Percentiles rank a stretch among this genome's conserved stretches.
Evolutionary conservation across 2,329 filamentous ascomycete genomes (phyloP).

Genomic region (Aspergillus sp.): DNA sequence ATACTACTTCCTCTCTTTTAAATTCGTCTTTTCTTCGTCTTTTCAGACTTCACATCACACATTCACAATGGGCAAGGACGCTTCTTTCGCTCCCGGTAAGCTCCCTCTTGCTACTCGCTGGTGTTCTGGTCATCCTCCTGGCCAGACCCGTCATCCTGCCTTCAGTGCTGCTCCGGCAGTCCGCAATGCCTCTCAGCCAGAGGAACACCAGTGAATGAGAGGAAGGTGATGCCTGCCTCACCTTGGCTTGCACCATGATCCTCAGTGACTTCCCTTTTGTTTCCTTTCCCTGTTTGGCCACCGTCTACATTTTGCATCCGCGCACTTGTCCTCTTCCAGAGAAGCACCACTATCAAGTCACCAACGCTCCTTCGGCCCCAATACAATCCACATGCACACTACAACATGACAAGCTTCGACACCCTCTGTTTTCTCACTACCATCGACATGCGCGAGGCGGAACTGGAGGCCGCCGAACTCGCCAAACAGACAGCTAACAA

Average conservation of each 20-base stretch:
- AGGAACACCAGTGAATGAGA: not conserved
- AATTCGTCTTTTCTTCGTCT: slow-evolving; percentile 25
- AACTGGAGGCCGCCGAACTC: slow-evolving; percentile 18
- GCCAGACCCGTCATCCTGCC: not conserved
- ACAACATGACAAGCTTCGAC: slow-evolving; percentile 24
- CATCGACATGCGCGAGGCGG: slow-evolving; percentile 24
- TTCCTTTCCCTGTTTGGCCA: not conserved
- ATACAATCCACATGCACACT: not conserved
- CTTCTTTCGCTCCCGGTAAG: slow-evolving; percentile 47
- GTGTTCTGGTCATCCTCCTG: slow-evolving; percentile 2
- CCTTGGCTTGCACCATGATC: not conserved
- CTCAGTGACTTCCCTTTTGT: not conserved
- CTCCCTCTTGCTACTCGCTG: slow-evolving; percentile 11
- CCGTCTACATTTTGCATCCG: not conserved
- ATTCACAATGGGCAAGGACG: slow-evolving; percentile 46
- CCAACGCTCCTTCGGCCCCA: not conserved
- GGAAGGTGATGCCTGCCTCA: not conserved
- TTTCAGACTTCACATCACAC: slow-evolving; percentile 25
- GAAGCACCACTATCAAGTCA: no score
- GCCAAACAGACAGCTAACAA: slow-evolving; percentile 27
- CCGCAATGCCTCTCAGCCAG: not conserved
- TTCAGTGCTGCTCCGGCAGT: slow-evolving; percentile 2
- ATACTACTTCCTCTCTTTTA: slow-evolving; percentile 19
- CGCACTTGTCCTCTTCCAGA: no score
- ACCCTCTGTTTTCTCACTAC: slow-evolving; percentile 21